Evolutionary conservation across 176 grass and related monocot genomes (phyloP), one percentile per base, ranked within the genome.

Genomic region (Typha latifolia): DNA sequence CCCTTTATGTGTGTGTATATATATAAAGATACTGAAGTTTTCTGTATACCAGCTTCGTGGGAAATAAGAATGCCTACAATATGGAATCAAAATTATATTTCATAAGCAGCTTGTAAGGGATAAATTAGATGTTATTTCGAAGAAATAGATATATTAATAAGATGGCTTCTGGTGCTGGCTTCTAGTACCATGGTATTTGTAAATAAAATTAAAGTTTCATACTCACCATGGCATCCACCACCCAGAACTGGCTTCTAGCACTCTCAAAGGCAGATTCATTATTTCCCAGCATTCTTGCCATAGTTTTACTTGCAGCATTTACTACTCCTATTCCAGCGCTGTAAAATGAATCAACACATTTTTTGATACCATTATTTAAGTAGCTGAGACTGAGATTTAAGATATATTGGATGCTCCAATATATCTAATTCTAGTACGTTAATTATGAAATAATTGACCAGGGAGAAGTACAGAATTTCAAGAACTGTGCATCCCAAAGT

Each of bases 271-370:
- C 88, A 69, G 74, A 77, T 47, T 89, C 80, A 22, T 87, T 92
- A 67, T 97, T 97, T 22, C 93, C 93, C 59, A 92, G 74, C 85
- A 97, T 84, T 72, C 88, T 85, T 84, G 93, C 88, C 93, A 97
- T 97, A 20, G 93, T 92, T 74, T 87, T 84, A 66, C 93, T 91
- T 82, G 85, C 88, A 73, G 88, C 78, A 92, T 97, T 91, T 29
- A 97, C 85, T 63, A 97, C 93, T 74, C 93, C 93, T 79, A 97
- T 89, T 79, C 93, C 93, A 77, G 93, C 93, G 84, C 93, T 97
- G 56, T 72, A 78, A 68, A 15, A 14, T 14, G 13, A 69, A 34
- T 20, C 53, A 59, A 59, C 53, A 59, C 21, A 18, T 0, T 8
- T n/a, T 59, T 59, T 59, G 16, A 59, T 59, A 59, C 2, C 53